These are phyloP conservation scores for Podospora conica DNA, from an alignment of 495 filamentous ascomycete genomes.

Conservation along the genomic window DNA sequence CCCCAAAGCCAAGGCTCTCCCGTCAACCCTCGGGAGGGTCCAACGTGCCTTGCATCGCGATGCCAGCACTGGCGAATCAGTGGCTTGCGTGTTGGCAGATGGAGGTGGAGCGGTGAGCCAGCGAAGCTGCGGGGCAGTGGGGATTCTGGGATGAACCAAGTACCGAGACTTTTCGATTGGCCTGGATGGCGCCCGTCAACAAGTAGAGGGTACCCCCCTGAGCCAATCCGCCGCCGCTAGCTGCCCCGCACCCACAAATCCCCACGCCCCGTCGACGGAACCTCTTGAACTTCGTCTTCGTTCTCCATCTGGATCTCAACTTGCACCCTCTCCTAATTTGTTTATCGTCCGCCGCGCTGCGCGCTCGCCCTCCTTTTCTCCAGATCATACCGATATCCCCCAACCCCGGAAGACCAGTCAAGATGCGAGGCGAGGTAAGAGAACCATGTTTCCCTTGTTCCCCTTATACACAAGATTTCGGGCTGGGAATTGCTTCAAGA, in stretches of 20 bases:
- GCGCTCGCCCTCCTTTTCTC: slow-evolving; percentile 15
- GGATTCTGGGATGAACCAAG: background rate
- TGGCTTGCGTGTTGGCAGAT: background rate
- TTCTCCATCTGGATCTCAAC: slow-evolving; percentile 2
- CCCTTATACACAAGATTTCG: background rate
- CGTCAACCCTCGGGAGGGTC: background rate
- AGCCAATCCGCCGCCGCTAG: background rate
- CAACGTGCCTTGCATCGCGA: slow-evolving; percentile 10
- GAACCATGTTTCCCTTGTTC: background rate
- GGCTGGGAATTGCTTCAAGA: slow-evolving; percentile 5
- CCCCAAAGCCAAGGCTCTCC: background rate
- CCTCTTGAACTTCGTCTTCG: slow-evolving; percentile 15
- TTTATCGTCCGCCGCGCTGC: slow-evolving; percentile 18
- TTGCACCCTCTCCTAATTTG: slow-evolving; percentile 9
- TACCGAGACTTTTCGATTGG: background rate
- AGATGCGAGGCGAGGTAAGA: slow-evolving; percentile 52
- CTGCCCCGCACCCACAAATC: slow-evolving; percentile 13
- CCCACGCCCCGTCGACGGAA: slow-evolving; percentile 10
- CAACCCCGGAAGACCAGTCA: slow-evolving; percentile 22
- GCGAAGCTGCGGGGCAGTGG: slow-evolving; percentile 1
- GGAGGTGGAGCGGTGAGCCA: slow-evolving; percentile 4
- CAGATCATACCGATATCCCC: slow-evolving; percentile 11
- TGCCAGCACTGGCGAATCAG: slow-evolving; percentile 3
- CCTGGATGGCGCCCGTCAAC: background rate
- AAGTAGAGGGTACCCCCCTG: background rate